Evolutionary conservation across 2,329 filamentous ascomycete genomes (phyloP).

Genomic region (Talaromyces pinophilus): DNA sequence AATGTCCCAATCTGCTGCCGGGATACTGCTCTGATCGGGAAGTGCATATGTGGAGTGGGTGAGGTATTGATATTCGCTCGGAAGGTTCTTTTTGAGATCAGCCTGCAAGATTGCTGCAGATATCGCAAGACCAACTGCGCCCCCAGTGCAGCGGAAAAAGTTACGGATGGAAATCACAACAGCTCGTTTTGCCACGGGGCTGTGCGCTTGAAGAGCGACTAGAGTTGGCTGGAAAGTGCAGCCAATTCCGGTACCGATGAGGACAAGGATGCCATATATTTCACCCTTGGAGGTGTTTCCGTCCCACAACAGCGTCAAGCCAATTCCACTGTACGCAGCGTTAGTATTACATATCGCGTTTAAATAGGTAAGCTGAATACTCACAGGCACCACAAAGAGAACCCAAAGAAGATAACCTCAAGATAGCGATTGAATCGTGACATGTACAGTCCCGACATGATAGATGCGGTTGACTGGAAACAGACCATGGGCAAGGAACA

Average conservation of each 20-base stretch:
- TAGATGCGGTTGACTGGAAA: constrained; percentile 44
- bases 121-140: constrained; percentile 59
- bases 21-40: constrained; percentile 33
- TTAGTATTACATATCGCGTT: constrained; percentile 1
- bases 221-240: constrained; percentile 56
- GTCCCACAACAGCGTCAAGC: constrained; percentile 55
- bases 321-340: constrained; percentile 44
- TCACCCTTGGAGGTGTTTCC: constrained; percentile 48
- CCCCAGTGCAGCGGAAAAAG: constrained; percentile 62
- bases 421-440: constrained; percentile 59
- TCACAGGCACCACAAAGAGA: constrained; percentile 50
- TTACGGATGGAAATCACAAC: constrained; percentile 65
- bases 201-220: constrained; percentile 61
- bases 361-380: constrained; percentile 17
- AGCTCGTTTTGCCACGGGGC: constrained; percentile 58
- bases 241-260: constrained; percentile 58
- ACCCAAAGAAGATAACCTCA: constrained; percentile 57
- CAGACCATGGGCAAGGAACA: constrained; percentile 55
- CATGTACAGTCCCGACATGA: constrained; percentile 59
- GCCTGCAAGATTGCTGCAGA: constrained; percentile 55
- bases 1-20: constrained; percentile 38
- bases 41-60: constrained; percentile 45
- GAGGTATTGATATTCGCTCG: constrained; percentile 40
- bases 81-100: constrained; percentile 42
- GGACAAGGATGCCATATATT: constrained; percentile 54